Conservation (phyloP, 192 early-diverging fungal species). For the Coemansia sp. region DNA sequence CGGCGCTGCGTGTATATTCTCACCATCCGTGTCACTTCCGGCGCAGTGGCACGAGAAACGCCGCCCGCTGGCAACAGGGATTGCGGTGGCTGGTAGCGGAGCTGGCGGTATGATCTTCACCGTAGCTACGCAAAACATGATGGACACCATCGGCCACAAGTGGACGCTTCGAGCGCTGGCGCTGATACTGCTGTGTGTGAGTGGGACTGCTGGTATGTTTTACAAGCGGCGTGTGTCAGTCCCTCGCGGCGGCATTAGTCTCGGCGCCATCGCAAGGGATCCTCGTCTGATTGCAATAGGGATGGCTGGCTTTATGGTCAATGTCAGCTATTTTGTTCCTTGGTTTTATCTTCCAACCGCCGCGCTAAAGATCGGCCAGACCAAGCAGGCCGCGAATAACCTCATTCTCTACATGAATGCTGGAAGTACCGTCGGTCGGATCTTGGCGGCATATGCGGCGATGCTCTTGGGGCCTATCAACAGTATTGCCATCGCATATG, state of each 20-base stretch:
- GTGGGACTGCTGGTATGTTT: conserved; percentile 27
- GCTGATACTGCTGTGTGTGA: conserved; percentile 26
- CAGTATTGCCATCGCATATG: conserved; percentile 30
- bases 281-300: conserved; percentile 25
- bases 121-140: conserved; percentile 59
- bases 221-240: conserved; percentile 32
- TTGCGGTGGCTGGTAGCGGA: conserved; percentile 74
- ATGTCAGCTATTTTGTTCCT: conserved; percentile 37
- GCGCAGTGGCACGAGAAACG: conserved; percentile 70
- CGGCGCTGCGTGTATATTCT: conserved; percentile 65
- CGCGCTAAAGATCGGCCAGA: conserved; percentile 37
- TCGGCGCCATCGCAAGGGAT: conserved; percentile 28
- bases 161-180: conserved; percentile 43
- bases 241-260: conserved; percentile 17
- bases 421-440: conserved; percentile 35
- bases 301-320: conserved; percentile 35
- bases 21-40: conserved; percentile 69
- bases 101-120: conserved; percentile 70
- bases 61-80: conserved; percentile 70
- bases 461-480: conserved; percentile 35
- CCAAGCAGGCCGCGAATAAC: conserved; percentile 40
- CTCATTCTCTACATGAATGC: conserved; percentile 45
- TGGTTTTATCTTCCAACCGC: conserved; percentile 51
- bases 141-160: conserved; percentile 49
- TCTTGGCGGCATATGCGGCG: conserved; percentile 31